Conservation (phyloP, 2,329 filamentous ascomycete species). For the Pseudocercospora fijiensis region DNA sequence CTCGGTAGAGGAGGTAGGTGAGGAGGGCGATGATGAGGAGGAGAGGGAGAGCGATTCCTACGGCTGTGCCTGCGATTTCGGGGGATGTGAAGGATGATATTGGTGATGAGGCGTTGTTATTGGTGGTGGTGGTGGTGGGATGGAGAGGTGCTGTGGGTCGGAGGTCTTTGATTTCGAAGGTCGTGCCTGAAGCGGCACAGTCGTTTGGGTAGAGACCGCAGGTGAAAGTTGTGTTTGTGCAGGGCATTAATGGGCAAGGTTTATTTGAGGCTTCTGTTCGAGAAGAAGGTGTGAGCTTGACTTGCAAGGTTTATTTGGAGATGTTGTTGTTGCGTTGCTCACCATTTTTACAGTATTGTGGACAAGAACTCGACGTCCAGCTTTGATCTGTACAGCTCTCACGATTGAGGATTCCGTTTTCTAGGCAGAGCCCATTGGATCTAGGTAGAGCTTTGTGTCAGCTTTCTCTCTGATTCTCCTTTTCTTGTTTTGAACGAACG, state of each 20-base stretch:
- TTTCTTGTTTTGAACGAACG: no score
- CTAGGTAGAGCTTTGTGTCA: background rate
- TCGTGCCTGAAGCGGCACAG: constrained; percentile 7
- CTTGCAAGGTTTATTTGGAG: no score
- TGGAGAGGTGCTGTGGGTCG: constrained; percentile 11
- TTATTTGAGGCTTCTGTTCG: constrained; percentile 18
- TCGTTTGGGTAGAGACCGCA: constrained; percentile 16
- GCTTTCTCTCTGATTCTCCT: background rate
- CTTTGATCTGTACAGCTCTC: constrained; percentile 22
- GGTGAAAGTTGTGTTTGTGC: constrained; percentile 16
- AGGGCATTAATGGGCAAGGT: constrained; percentile 12
- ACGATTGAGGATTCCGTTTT: constrained; percentile 20
- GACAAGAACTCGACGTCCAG: constrained; percentile 16
- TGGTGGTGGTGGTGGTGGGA: constrained; percentile 8
- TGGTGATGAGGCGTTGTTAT: constrained; percentile 3
- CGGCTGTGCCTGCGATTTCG: constrained; percentile 10
- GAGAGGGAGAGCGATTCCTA: constrained; percentile 13
- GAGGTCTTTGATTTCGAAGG: constrained; percentile 9
- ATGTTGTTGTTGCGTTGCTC: no score
- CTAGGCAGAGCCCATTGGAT: constrained; percentile 21
- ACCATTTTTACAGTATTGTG: constrained; percentile 24
- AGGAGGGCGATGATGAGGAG: constrained; percentile 10
- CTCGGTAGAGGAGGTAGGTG: constrained; percentile 9
- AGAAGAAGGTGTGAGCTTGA: background rate
- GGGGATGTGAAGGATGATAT: constrained; percentile 1